Evolutionary conservation across 2,329 filamentous ascomycete genomes (phyloP).

Genomic region (Aspergillus phoenicis): DNA sequence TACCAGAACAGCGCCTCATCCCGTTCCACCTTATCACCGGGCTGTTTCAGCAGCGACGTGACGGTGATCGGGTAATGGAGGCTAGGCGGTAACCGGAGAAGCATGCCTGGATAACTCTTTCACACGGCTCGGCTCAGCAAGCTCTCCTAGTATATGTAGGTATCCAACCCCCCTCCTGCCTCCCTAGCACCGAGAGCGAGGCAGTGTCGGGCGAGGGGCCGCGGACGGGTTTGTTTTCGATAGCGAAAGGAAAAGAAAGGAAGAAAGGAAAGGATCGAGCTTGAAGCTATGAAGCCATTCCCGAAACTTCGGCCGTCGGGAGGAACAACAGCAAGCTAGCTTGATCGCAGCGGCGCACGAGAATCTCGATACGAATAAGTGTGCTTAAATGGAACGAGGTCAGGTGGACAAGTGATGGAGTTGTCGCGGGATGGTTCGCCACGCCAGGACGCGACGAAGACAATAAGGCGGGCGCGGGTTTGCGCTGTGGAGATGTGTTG

Average conservation of each 20-base stretch:
- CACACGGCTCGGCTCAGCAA: background rate
- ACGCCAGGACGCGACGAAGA: conserved; percentile 16
- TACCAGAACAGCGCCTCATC: conserved; percentile 83
- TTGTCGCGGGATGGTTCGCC: conserved; percentile 10
- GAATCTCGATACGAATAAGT: background rate
- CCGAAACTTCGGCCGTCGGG: conserved; percentile 13
- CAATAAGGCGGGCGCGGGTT: background rate
- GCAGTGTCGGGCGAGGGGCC: background rate
- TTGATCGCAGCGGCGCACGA: background rate
- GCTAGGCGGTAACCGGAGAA: conserved; percentile 53
- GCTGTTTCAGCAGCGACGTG: conserved; percentile 75
- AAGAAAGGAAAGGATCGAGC: background rate
- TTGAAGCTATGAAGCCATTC: conserved; percentile 24
- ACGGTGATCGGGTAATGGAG: conserved; percentile 94
- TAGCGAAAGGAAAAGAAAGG: conserved; percentile 7
- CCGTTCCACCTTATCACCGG: conserved; percentile 74
- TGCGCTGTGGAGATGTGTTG: background rate
- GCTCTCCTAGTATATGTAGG: background rate
- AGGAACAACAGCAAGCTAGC: conserved; percentile 3
- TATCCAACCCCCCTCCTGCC: conserved; percentile 6
- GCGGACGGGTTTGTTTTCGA: background rate
- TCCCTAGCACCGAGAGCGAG: background rate
- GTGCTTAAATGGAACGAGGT: background rate
- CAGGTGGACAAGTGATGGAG: background rate
- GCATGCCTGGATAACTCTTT: conserved; percentile 39